These are phyloP conservation scores for Lolium multiflorum DNA, from an alignment of 176 grass and related monocot genomes.

Conservation along the genomic window DNA sequence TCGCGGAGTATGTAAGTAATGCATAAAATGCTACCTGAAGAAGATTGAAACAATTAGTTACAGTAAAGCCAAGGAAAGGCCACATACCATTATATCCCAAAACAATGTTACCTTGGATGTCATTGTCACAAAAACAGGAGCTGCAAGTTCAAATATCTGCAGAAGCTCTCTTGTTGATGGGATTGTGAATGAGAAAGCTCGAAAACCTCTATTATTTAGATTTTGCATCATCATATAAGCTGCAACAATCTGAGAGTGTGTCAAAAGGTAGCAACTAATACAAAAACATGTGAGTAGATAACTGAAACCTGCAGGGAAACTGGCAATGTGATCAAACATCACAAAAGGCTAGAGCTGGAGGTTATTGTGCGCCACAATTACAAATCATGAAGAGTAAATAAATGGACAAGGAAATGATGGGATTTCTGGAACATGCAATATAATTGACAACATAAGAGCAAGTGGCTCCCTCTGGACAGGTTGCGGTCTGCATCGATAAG, in stretches of 20 bases:
- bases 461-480: background rate
- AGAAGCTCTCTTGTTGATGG: conserved; percentile 80
- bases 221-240: conserved; percentile 94
- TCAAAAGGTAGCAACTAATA: conserved; percentile 28
- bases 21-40: conserved; percentile 95
- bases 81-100: background rate
- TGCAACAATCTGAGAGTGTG: conserved; percentile 75
- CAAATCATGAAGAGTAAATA: conserved; percentile 28
- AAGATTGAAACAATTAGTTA: conserved; percentile 42
- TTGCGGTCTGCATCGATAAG: background rate
- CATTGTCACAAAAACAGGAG: conserved; percentile 98
- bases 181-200: conserved; percentile 69
- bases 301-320: conserved; percentile 18
- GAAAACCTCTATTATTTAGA: conserved; percentile 74
- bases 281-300: background rate
- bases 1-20: conserved; percentile 87
- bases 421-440: background rate
- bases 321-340: conserved; percentile 28
- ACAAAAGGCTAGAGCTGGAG: conserved; percentile 22
- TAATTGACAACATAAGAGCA: background rate
- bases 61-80: background rate
- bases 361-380: background rate
- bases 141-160: conserved; percentile 90
- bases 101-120: conserved; percentile 79
- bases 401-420: background rate